Base-by-base conservation (phyloP, 352 stramenopile genomes). In the Phytophthora cryptogea region DNA sequence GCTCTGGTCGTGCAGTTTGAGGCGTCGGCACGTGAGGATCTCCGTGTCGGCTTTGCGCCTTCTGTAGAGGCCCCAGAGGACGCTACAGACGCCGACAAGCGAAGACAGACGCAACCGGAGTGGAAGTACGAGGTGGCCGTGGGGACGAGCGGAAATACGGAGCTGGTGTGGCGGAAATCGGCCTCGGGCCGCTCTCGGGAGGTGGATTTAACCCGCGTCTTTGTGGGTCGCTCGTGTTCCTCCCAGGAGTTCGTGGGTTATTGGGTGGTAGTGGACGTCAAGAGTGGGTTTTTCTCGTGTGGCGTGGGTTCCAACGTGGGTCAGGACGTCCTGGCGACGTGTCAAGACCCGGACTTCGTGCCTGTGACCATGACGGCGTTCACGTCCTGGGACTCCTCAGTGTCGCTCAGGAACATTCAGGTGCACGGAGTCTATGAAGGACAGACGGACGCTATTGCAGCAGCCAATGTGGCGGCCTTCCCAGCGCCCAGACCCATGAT, bases 81-180 rank as follows among this genome's bases (percentile, higher is more conserved):
- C 32, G 8, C 3, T 6, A 31, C 51, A 27, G 54, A 66, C 39
- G 42, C 10, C 0, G 52, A 67, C 39, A 51, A 8, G n/a, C 39
- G 32, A 31, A 57, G 46, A 3, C 63, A 63, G n/a, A 0, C 39
- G 2, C 48, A 42, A 10, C 66, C 49, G 2, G 61, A 88, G 28
- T 90, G 80, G 80, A 56, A 54, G 28, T 90, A 88, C 59, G 83
- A 92, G 55, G 69, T 89, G 28, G 77, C 76, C 4, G 44, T 90
- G 35, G 83, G 83, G 37, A 82, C 70, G 28, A 92, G 71, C 48
- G 83, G 83, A 61, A 92, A 92, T 37, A 92, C 83, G 8, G 83
- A 92, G 59, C 48, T 92, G 17, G 68, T 88, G 20, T 87, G 76
- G 69, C 74, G 80, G 35, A 90, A 90, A 74, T 62, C 66, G 46